A percentile compares a stretch with the other conserved stretches of the same genome.
Evolutionary conservation across 2,329 filamentous ascomycete genomes (phyloP).

Genomic region (Paracamarosporium sp.): DNA sequence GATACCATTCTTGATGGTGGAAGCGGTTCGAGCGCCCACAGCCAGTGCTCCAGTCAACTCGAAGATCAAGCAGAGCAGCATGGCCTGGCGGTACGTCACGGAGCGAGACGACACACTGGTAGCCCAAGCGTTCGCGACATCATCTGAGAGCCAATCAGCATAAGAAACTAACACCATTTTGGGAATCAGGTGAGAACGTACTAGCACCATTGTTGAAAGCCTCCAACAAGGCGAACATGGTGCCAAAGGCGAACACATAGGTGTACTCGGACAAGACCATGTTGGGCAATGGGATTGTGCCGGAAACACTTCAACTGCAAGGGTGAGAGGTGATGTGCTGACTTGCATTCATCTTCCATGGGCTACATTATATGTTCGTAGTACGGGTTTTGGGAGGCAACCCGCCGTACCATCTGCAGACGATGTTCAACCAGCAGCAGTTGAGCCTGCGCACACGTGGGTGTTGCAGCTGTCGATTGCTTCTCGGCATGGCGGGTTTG

Average conservation of each 20-base stretch:
- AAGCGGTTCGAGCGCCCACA: conserved; percentile 62
- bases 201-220: conserved; percentile 80
- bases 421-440: conserved; percentile 2
- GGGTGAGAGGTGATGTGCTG: conserved; percentile 4
- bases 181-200: neutral
- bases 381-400: neutral
- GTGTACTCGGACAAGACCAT: conserved; percentile 55
- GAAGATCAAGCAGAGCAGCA: conserved; percentile 54
- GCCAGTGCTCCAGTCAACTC: conserved; percentile 56
- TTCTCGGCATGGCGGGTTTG: neutral
- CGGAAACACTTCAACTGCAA: conserved; percentile 1
- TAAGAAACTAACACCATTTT: conserved; percentile 1
- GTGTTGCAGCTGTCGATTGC: neutral
- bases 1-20: conserved; percentile 78
- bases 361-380: conserved; percentile 4
- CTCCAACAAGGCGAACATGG: conserved; percentile 76
- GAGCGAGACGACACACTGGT: conserved; percentile 83
- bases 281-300: conserved; percentile 1
- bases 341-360: conserved; percentile 2
- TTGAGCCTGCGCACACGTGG: conserved; percentile 1
- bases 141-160: conserved; percentile 50
- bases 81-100: conserved; percentile 70
- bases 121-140: conserved; percentile 85
- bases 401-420: neutral
- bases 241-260: conserved; percentile 78